A percentile compares a stretch with the other conserved stretches of the same genome.
These are phyloP conservation scores for Podaxis sp. DNA, from an alignment of 768 basidiomycete species.

Conservation along the genomic window DNA sequence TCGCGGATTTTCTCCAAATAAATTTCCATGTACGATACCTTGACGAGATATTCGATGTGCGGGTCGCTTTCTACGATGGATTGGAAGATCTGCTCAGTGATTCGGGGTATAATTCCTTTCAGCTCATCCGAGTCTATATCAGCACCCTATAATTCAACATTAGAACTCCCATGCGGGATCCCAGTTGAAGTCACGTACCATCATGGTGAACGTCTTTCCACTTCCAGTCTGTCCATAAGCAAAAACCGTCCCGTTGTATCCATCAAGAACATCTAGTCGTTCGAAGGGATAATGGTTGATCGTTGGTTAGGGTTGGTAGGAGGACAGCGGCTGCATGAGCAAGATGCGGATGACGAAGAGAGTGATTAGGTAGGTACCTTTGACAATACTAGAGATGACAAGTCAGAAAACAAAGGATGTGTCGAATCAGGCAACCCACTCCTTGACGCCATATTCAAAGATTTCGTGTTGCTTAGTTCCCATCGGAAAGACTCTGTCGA, in stretches of 20 bases:
- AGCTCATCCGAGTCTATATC: slow-evolving; percentile 94
- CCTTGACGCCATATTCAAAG: slow-evolving; percentile 98
- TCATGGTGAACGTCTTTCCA: slow-evolving; percentile 97
- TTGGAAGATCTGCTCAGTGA: slow-evolving; percentile 98
- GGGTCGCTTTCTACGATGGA: slow-evolving; percentile 95
- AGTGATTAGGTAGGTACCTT: slow-evolving; percentile 45
- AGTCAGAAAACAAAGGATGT: slow-evolving; percentile 12
- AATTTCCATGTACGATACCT: slow-evolving; percentile 99
- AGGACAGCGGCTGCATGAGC: not conserved
- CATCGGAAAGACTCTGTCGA: slow-evolving; percentile 95
- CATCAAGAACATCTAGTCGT: slow-evolving; percentile 86
- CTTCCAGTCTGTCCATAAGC: slow-evolving; percentile 86
- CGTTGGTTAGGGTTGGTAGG: not conserved
- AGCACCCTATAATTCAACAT: slow-evolving; percentile 61
- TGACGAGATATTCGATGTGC: slow-evolving; percentile 96
- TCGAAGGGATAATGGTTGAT: not conserved
- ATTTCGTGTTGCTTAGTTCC: slow-evolving; percentile 88
- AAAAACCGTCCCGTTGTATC: slow-evolving; percentile 96
- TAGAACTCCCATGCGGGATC: not conserved
- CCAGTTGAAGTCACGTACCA: slow-evolving; percentile 46
- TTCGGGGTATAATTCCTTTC: slow-evolving; percentile 95
- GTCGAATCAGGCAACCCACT: slow-evolving; percentile 47
- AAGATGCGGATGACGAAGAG: not conserved
- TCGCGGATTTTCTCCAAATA: slow-evolving; percentile 96
- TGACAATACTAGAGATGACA: slow-evolving; percentile 64